Percentiles rank a stretch among this genome's conserved stretches.
Evolutionary conservation across 2,329 filamentous ascomycete genomes (phyloP).

Genomic region (Fusarium sp.): DNA sequence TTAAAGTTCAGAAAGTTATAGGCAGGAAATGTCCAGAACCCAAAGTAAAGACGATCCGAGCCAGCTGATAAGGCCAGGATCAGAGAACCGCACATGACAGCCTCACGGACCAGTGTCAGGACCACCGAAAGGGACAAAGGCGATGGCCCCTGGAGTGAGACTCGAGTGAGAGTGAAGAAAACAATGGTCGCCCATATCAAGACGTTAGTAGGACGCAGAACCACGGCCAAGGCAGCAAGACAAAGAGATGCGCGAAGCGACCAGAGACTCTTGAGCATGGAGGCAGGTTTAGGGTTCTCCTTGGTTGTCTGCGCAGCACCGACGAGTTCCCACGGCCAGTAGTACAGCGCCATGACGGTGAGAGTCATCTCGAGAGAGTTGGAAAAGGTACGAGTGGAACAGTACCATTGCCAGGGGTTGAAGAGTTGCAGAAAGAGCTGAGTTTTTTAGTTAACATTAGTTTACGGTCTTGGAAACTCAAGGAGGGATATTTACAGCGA

Average conservation of each 20-base stretch:
- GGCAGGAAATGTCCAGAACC: slow-evolving; percentile 87
- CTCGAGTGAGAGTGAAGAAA: slow-evolving; percentile 57
- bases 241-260: slow-evolving; percentile 70
- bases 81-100: slow-evolving; percentile 69
- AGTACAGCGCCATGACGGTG: slow-evolving; percentile 80
- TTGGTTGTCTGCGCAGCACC: slow-evolving; percentile 55
- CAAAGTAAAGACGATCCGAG: slow-evolving; percentile 84
- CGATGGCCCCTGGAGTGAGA: slow-evolving; percentile 52
- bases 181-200: slow-evolving; percentile 83
- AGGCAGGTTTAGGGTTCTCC: slow-evolving; percentile 52
- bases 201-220: slow-evolving; percentile 89
- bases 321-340: slow-evolving; percentile 87
- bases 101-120: slow-evolving; percentile 70
- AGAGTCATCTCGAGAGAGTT: slow-evolving; percentile 94
- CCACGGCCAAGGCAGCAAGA: slow-evolving; percentile 82
- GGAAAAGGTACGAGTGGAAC: slow-evolving; percentile 90
- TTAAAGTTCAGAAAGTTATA: slow-evolving; percentile 92
- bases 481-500: slow-evolving; percentile 67
- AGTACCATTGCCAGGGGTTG: slow-evolving; percentile 92
- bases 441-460: neutral
- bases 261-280: slow-evolving; percentile 44
- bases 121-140: slow-evolving; percentile 59
- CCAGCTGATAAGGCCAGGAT: slow-evolving; percentile 72
- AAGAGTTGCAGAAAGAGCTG: slow-evolving; percentile 54
- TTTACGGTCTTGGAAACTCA: neutral